Evolutionary conservation across 371 early-diverging fungal species (phyloP).

Genomic region (Mortierella sp.): DNA sequence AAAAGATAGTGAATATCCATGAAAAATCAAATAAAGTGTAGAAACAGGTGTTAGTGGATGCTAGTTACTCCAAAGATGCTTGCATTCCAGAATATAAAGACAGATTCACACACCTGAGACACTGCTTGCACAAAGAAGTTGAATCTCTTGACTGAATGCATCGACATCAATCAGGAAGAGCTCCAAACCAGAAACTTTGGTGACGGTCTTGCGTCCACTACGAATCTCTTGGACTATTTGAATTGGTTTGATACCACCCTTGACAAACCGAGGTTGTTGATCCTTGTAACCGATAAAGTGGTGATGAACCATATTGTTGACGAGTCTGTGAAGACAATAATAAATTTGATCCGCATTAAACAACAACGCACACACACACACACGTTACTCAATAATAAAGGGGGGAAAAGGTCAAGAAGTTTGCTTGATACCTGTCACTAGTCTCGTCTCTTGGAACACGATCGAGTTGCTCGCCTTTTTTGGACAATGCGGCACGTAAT

Average conservation of each 20-base stretch:
- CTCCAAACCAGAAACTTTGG: conserved; percentile 74
- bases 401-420: not conserved
- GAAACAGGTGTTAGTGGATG: too few species aligned
- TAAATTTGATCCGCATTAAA: conserved; percentile 26
- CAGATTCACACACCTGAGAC: conserved; percentile 66
- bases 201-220: conserved; percentile 75
- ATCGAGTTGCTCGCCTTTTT: conserved; percentile 43
- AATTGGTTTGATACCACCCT: conserved; percentile 64
- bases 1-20: not conserved
- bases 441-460: conserved; percentile 35
- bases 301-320: conserved; percentile 40
- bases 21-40: not conserved
- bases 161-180: conserved; percentile 72
- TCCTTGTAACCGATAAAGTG: conserved; percentile 39
- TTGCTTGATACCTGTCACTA: conserved; percentile 31
- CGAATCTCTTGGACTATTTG: conserved; percentile 71
- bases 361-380: not conserved
- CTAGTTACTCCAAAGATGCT: too few species aligned
- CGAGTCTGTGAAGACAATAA: conserved; percentile 13
- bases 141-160: conserved; percentile 71
- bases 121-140: conserved; percentile 74
- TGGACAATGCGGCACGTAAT: conserved; percentile 25
- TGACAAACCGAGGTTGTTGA: conserved; percentile 43
- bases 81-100: too few species aligned
- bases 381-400: not conserved